A percentile compares a stretch with the other conserved stretches of the same genome.
These are phyloP conservation scores for Trametes cubensis DNA, from an alignment of 768 basidiomycete species.

Conservation along the genomic window DNA sequence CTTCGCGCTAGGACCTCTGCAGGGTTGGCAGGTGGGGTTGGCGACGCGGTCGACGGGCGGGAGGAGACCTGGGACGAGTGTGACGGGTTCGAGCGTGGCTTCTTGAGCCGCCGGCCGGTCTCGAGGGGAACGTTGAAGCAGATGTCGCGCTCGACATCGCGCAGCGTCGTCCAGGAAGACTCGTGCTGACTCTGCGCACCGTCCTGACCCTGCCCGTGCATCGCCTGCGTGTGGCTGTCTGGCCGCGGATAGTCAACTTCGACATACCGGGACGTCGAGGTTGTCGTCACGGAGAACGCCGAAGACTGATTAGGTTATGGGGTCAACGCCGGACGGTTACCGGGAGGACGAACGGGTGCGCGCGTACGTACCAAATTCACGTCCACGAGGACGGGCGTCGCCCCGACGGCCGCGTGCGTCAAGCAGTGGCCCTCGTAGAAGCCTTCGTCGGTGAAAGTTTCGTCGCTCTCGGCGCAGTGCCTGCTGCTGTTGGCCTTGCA, in stretches of 20 bases:
- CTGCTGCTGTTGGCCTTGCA: not conserved
- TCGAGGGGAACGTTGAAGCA: conserved; percentile 28
- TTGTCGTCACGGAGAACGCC: conserved; percentile 40
- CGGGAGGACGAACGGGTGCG: not conserved
- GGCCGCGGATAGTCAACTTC: conserved; percentile 31
- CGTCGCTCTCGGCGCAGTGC: conserved; percentile 9
- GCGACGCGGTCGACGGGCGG: not conserved
- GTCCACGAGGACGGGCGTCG: conserved; percentile 31
- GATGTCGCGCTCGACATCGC: conserved; percentile 22
- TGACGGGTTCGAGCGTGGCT: conserved; percentile 19
- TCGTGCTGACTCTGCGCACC: conserved; percentile 7
- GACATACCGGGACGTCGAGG: conserved; percentile 39
- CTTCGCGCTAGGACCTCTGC: conserved; percentile 34
- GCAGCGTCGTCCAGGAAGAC: conserved; percentile 29
- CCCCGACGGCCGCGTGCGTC: conserved; percentile 22
- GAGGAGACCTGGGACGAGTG: not conserved
- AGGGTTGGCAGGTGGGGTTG: conserved; percentile 31
- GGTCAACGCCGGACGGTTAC: not conserved
- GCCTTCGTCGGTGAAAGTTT: conserved; percentile 29
- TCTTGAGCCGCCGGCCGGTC: conserved; percentile 24
- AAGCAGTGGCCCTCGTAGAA: conserved; percentile 32
- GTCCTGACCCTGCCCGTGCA: not conserved
- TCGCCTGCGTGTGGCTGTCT: not conserved
- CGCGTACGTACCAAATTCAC: conserved; percentile 30
- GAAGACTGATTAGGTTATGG: conserved; percentile 31